Evolutionary conservation across 441 rosid species (phyloP).

Genomic region (Syzygium malaccense): DNA sequence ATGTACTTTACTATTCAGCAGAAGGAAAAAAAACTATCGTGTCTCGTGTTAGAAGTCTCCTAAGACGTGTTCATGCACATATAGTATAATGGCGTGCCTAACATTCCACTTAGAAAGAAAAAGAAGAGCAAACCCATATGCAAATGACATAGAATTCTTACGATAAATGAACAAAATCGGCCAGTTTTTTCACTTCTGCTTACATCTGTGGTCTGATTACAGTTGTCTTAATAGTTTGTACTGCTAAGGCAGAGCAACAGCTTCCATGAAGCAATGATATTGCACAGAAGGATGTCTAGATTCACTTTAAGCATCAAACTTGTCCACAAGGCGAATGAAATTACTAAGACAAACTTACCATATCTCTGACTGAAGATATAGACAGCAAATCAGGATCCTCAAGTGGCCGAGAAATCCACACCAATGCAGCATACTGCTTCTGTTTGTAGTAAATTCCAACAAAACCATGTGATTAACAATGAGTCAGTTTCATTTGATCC

Average conservation of each 20-base stretch:
- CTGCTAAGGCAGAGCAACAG: background rate
- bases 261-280: background rate
- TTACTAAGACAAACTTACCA: conserved; percentile 34
- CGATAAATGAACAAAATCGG: background rate
- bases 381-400: conserved; percentile 54
- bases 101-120: background rate
- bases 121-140: background rate
- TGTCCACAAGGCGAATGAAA: background rate
- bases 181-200: background rate
- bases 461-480: background rate
- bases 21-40: background rate
- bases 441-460: conserved; percentile 20
- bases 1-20: background rate
- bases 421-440: conserved; percentile 94
- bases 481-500: background rate
- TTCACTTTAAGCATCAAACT: background rate
- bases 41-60: background rate
- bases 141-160: background rate
- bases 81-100: background rate
- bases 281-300: background rate
- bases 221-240: background rate
- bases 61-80: background rate
- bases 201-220: background rate
- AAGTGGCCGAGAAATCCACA: conserved; percentile 90
- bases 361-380: conserved; percentile 51